Percentiles rank a stretch among this genome's conserved stretches.
These are phyloP conservation scores for Penicillium sp. DNA, from an alignment of 2,329 filamentous ascomycete genomes.

Conservation along the genomic window DNA sequence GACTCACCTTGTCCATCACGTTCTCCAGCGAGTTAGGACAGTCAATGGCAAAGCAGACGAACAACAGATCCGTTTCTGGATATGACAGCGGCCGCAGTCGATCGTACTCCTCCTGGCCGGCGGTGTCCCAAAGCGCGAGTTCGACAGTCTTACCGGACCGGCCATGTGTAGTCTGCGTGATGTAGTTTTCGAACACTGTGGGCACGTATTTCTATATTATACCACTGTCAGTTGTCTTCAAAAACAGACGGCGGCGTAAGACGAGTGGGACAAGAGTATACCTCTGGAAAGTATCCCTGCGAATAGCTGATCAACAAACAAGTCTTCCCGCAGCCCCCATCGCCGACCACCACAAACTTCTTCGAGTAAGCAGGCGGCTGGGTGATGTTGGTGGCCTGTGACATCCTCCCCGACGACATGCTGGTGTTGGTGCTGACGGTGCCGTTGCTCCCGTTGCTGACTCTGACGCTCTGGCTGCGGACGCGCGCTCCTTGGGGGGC, in stretches of 20 bases:
- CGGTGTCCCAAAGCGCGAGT: slow-evolving; percentile 96
- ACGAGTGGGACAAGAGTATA: slow-evolving; percentile 41
- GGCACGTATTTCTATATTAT: slow-evolving; percentile 89
- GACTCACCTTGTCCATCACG: slow-evolving; percentile 90
- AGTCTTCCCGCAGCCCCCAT: slow-evolving; percentile 97
- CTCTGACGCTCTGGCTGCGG: slow-evolving; percentile 58
- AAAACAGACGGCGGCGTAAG: not conserved
- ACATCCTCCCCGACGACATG: slow-evolving; percentile 67
- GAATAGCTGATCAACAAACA: slow-evolving; percentile 98
- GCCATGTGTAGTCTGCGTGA: slow-evolving; percentile 89
- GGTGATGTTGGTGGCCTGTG: slow-evolving; percentile 77
- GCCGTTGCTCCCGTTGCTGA: slow-evolving; percentile 65
- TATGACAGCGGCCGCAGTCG: slow-evolving; percentile 92
- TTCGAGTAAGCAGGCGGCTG: slow-evolving; percentile 93
- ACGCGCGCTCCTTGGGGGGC: slow-evolving; percentile 45
- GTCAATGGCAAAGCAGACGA: slow-evolving; percentile 98
- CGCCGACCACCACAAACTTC: slow-evolving; percentile 98
- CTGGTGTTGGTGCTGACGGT: slow-evolving; percentile 78
- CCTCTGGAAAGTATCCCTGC: slow-evolving; percentile 98
- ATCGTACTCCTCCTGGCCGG: slow-evolving; percentile 46
- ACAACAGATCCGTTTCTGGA: slow-evolving; percentile 94
- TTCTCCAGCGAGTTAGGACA: slow-evolving; percentile 98
- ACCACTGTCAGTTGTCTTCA: not conserved
- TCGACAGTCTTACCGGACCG: slow-evolving; percentile 90
- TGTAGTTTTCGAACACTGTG: slow-evolving; percentile 99